phyloP scores from a whole-genome alignment of 1,284 basidiomycete genomes.

The Anthracocystis panici-leucophaei region DNA sequence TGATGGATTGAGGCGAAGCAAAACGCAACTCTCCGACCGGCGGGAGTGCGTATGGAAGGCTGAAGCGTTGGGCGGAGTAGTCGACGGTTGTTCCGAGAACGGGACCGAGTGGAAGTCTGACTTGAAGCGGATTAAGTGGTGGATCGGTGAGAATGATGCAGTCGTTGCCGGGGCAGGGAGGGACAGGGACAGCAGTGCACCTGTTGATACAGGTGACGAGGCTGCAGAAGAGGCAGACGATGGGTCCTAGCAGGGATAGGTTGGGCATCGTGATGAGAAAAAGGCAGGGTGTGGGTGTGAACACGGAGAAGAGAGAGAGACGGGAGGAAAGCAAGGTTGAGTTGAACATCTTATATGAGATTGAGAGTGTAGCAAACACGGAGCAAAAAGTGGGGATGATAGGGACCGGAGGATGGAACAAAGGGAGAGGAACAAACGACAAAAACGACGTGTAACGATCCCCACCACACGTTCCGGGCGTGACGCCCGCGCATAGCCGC shows the following conservation, averaged over 20 bases:
- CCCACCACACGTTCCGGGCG: constrained; percentile 19
- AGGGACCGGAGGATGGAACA: constrained; percentile 12
- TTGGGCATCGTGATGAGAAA: constrained; percentile 1
- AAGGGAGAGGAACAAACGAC: constrained; percentile 22
- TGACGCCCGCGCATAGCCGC: not conserved
- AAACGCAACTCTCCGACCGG: constrained; percentile 53
- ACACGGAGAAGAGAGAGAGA: not conserved
- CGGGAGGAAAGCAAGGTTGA: not conserved
- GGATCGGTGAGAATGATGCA: constrained; percentile 1
- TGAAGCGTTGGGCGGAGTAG: constrained; percentile 44
- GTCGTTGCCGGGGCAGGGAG: constrained; percentile 6
- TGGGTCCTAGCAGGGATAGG: constrained; percentile 12
- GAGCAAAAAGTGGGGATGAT: not conserved
- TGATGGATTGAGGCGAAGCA: constrained; percentile 43
- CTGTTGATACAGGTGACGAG: constrained; percentile 19
- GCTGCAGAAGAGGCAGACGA: constrained; percentile 35
- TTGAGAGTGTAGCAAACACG: not conserved
- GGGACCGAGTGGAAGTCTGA: constrained; percentile 19
- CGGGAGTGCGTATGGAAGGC: constrained; percentile 52
- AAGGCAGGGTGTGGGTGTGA: not conserved
- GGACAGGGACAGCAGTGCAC: constrained; percentile 13
- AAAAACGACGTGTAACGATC: constrained; percentile 30
- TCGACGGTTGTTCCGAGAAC: constrained; percentile 12
- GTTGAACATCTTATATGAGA: not conserved
- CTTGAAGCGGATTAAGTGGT: constrained; percentile 7